Evolutionary conservation across 306 rosid genomes (phyloP), one percentile per base, ranked within the genome.

Genomic region (Quillaja saponaria): DNA sequence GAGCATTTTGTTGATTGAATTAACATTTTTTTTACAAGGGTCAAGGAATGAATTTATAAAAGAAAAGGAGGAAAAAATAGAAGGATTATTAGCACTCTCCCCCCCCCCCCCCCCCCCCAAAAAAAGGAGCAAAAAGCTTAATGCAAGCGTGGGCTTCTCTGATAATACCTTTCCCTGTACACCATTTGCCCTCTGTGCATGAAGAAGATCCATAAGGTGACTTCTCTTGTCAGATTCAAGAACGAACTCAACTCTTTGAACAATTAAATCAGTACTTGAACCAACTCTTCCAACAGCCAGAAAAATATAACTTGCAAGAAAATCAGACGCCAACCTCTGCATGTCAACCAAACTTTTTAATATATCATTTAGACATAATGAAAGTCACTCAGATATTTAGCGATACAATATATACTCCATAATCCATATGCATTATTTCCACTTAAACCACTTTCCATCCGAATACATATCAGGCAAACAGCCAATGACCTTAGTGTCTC

Each of bases 201-300:
- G 99, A 64, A 92, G 99, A 76, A 92, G 99, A 78, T 92, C 99
- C 95, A 92, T 86, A 25, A 92, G 95, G 74, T 92, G 99, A 74
- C 99, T 92, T 83, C 99, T 85, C 75, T 92, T 92, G 74, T 92
- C 99, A 69, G 95, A 77, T 60, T 92, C 99, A 31, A 77, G 96
- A 81, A 92, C 99, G 35, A 77, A 86, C 68, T 92, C 99, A 74
- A 92, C 99, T 89, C 99, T 83, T 81, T 92, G 99, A 52, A 76
- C 83, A 77, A 92, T 92, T 52, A 92, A 78, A 78, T 92, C 96
- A 10, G 99, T 92, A 71, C 96, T 92, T 51, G 99, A 92, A 37
- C 99, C 99, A 67, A 92, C 99, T 75, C 99, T 88, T 83, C 99
- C 99, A 50, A 92, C 99, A 72, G 99, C 95, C 71, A 92, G 81